phyloP scores from a whole-genome alignment of 1,284 basidiomycete species.

The Agroathelia rolfsii region DNA sequence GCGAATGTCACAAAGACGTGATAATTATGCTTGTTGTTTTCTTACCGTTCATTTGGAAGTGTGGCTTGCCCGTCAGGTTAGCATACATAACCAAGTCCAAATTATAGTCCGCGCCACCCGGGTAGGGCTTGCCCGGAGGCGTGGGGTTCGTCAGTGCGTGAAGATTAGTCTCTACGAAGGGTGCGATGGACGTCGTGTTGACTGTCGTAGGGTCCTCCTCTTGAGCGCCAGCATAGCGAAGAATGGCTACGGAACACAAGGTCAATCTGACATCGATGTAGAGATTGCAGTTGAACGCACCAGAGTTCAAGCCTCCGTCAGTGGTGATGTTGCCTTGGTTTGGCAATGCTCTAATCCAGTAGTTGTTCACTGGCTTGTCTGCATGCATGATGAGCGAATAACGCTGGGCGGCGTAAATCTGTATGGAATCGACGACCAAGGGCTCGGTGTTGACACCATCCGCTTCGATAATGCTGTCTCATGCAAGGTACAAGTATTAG shows the following conservation, averaged over 20 bases:
- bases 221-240: slow-evolving; percentile 26
- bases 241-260: no score
- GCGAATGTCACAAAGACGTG: no score
- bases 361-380: slow-evolving; percentile 22
- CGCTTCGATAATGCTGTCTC: slow-evolving; percentile 33
- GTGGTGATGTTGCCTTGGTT: slow-evolving; percentile 17
- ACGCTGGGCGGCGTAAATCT: slow-evolving; percentile 26
- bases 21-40: slow-evolving; percentile 3
- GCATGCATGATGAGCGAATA: slow-evolving; percentile 27
- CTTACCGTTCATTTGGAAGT: slow-evolving; percentile 15
- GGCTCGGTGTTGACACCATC: slow-evolving; percentile 28
- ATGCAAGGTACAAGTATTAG: no score
- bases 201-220: slow-evolving; percentile 20
- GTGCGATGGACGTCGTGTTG: slow-evolving; percentile 9
- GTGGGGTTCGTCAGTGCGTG: slow-evolving; percentile 24
- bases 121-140: slow-evolving; percentile 19
- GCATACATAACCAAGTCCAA: slow-evolving; percentile 14
- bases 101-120: slow-evolving; percentile 22
- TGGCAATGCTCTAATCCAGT: slow-evolving; percentile 21
- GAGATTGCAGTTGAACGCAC: no score
- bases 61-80: slow-evolving; percentile 8
- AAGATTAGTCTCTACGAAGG: slow-evolving; percentile 23
- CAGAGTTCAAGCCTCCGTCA: slow-evolving; percentile 25
- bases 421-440: slow-evolving; percentile 21
- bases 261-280: no score